phyloP scores from a whole-genome alignment of 768 basidiomycete species.

The Podaxis rugospora region DNA sequence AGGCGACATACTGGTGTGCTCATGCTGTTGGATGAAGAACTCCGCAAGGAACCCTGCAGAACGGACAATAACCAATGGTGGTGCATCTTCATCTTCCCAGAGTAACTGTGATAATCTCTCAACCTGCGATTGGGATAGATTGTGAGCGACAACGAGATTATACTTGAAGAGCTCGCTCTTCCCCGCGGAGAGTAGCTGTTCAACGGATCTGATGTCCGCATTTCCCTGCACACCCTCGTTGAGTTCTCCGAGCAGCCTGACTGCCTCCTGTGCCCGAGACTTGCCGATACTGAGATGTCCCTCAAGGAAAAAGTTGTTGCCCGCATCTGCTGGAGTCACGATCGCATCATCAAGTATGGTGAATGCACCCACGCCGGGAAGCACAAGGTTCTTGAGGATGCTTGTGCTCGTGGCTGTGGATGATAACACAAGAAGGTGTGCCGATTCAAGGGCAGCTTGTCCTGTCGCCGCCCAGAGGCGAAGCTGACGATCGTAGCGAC shows the following conservation, averaged over 20 bases:
- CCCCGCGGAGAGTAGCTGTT: slow-evolving; percentile 49
- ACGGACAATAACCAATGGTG: slow-evolving; percentile 73
- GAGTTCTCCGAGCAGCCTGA: slow-evolving; percentile 73
- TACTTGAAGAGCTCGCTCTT: slow-evolving; percentile 40
- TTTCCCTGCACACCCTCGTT: slow-evolving; percentile 81
- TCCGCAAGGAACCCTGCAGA: slow-evolving; percentile 90
- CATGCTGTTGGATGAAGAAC: slow-evolving; percentile 84
- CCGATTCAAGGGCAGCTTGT: slow-evolving; percentile 81
- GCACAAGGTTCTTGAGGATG: slow-evolving; percentile 92
- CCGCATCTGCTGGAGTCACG: slow-evolving; percentile 73
- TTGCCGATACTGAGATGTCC: slow-evolving; percentile 74
- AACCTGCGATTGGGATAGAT: slow-evolving; percentile 55
- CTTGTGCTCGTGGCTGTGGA: slow-evolving; percentile 82
- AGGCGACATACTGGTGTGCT: slow-evolving; percentile 66
- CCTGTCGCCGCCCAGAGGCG: slow-evolving; percentile 93
- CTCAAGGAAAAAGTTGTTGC: slow-evolving; percentile 95
- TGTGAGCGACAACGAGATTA: slow-evolving; percentile 82
- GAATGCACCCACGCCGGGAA: slow-evolving; percentile 95
- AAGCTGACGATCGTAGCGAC: slow-evolving; percentile 93
- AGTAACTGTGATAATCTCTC: slow-evolving; percentile 58
- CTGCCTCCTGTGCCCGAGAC: slow-evolving; percentile 74
- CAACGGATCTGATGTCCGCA: slow-evolving; percentile 53
- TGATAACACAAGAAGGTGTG: slow-evolving; percentile 78
- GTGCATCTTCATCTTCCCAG: slow-evolving; percentile 57
- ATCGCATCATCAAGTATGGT: slow-evolving; percentile 73